These are phyloP conservation scores for Phytophthora agathidicida DNA, from an alignment of 352 stramenopile species.

Conservation along the genomic window DNA sequence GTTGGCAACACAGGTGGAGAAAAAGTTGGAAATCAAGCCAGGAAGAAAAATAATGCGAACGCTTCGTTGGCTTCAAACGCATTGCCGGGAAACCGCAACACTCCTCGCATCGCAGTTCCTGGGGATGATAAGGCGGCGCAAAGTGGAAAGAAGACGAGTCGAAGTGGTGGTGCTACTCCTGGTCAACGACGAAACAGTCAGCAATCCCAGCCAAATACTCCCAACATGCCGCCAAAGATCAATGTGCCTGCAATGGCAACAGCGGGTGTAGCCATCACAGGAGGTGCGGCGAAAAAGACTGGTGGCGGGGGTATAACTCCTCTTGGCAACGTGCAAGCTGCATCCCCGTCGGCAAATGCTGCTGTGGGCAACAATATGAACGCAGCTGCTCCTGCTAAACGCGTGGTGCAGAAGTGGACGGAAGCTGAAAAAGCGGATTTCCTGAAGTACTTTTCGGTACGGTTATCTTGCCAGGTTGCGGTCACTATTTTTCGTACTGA, in stretches of 20 bases:
- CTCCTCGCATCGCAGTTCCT: constrained; percentile 33
- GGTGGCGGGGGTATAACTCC: constrained; percentile 12
- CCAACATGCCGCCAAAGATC: constrained; percentile 21
- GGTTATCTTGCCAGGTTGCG: constrained; percentile 18
- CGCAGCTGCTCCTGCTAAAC: constrained; percentile 53
- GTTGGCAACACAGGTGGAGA: constrained; percentile 20
- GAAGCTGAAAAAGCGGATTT: constrained; percentile 89
- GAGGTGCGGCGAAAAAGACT: constrained; percentile 19
- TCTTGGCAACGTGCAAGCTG: constrained; percentile 13
- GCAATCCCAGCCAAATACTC: constrained; percentile 11
- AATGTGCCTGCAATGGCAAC: neutral
- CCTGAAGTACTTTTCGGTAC: constrained; percentile 88
- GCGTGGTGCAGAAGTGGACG: constrained; percentile 92
- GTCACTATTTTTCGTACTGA: constrained; percentile 1
- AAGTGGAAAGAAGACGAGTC: constrained; percentile 50
- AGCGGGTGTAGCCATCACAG: constrained; percentile 1
- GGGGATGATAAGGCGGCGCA: constrained; percentile 47
- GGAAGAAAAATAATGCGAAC: constrained; percentile 32
- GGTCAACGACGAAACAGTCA: constrained; percentile 38
- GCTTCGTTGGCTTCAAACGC: constrained; percentile 12
- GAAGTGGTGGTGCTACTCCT: constrained; percentile 34
- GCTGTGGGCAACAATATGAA: constrained; percentile 10
- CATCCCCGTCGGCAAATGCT: constrained; percentile 31
- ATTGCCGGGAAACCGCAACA: constrained; percentile 13
- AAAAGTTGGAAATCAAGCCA: constrained; percentile 22